Base-by-base conservation (phyloP, 2,329 filamentous ascomycete species). In the Pseudocercospora macadamiae region DNA sequence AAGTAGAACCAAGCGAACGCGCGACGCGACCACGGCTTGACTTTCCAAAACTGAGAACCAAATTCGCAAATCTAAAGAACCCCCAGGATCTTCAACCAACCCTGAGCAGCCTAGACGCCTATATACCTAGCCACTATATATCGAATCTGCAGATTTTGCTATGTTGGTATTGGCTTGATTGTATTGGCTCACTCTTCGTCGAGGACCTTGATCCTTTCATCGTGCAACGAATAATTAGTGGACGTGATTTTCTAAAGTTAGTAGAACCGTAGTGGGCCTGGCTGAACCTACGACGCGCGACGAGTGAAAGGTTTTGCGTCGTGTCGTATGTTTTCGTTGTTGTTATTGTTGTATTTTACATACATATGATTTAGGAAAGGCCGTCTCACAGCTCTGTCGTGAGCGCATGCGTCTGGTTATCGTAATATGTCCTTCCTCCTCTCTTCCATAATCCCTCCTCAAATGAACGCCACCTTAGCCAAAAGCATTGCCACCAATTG, bases 321-420 rank as follows among this genome's bases (percentile, higher is more conserved):
- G n/a, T n/a, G n/a, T n/a, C n/a, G n/a, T n/a, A n/a, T n/a, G n/a
- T n/a, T n/a, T n/a, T n/a, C n/a, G n/a, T n/a, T n/a, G n/a, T n/a
- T n/a, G n/a, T n/a, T n/a, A n/a, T n/a, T n/a, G n/a, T n/a, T n/a
- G n/a, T n/a, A n/a, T 32, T 32, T 32, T 6, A 32, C 12, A 7
- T 32, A 12, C 28, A 32, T 32, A 32, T 32, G 28, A 12, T 32
- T 7, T 32, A 12, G 28, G 28, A 12, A 47, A 28, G 21, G 42
- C 21, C 42, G 42, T 47, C 42, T 28, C 42, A 47, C 23, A 28
- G 23, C 26, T 18, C 42, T 47, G 23, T 47, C 21, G 42, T 28
- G 42, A 47, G 42, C 42, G 14, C 42, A 28, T 25, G 42, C 42
- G 42, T 47, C 21, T 47, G 42, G 23, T n/a, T 47, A 6, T 47